Evolutionary conservation across 2,329 filamentous ascomycete species (phyloP), one percentile per base, ranked within the genome.

Genomic region (Cladophialophora chaetospira): DNA sequence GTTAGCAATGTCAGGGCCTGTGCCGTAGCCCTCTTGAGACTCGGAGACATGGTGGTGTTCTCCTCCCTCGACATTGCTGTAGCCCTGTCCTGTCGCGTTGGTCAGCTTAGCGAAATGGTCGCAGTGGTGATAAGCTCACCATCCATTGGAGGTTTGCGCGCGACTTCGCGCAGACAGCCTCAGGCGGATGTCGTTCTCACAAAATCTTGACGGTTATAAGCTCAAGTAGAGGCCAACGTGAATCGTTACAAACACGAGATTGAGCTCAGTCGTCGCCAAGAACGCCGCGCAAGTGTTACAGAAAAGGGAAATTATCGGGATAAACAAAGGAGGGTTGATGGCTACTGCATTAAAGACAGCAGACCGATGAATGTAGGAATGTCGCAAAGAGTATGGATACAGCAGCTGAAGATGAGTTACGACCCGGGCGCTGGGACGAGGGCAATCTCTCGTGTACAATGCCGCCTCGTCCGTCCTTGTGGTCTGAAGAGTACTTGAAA

Each of bases 1-100:
- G 35, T 65, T 59, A 35, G 63, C 58, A 31, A 67, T 51, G 15
- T 59, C 49, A 3, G 66, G 67, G 2, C 65, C 66, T 9, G 63
- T 57, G 6, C 63, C 65, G 26, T 62, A 53, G 40, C 66, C 63
- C 1, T 60, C 53, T 46, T 57, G 58, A 25, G 57, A 56, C 31
- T 65, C 58, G 31, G 47, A 35, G 21, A 53, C 53, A 38, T 56
- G 54, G 36, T 54, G 45, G 15, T 43, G 38, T 4, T 51, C 52
- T 26, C 40, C 35, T 1, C 40, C 47, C 53, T 43, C 23, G 35
- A 46, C 43, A 11, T 51, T 47, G 33, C 58, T 52, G 31, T 58
- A 42, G 28, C 26, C 5, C n/a, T 58, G 61, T 23, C 51, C 60
- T 61, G 42, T n/a, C 2, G n/a, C 6, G 21, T 6, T 19, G 19